Evolutionary conservation across 179 eudicot species (phyloP).

Genomic region (Silene coronaria): DNA sequence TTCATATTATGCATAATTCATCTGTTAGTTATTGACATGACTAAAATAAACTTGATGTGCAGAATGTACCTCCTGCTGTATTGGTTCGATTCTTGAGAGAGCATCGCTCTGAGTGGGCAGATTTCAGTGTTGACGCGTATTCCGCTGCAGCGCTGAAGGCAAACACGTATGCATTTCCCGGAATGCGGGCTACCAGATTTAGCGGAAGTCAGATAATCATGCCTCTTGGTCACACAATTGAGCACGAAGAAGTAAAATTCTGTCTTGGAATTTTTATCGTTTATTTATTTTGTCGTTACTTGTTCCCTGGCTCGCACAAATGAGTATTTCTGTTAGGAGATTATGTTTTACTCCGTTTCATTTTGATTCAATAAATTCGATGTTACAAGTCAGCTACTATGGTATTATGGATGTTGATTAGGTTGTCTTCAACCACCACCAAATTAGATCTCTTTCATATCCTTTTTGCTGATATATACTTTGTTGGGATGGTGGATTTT

Average conservation of each 20-base stretch:
- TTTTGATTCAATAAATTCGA: too few species aligned
- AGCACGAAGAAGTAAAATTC: conserved; percentile 40
- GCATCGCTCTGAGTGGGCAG: conserved; percentile 61
- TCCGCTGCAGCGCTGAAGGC: conserved; percentile 40
- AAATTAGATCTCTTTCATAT: too few species aligned
- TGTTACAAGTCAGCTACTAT: too few species aligned
- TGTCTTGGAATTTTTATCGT: background rate
- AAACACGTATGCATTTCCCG: conserved; percentile 31
- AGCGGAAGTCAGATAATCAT: conserved; percentile 37
- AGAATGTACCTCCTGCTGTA: conserved; percentile 45
- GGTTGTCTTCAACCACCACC: too few species aligned
- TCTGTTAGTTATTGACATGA: background rate
- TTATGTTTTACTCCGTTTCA: background rate
- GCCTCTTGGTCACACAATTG: conserved; percentile 47
- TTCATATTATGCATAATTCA: background rate
- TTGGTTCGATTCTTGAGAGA: conserved; percentile 46
- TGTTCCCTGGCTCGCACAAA: background rate
- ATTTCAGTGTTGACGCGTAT: conserved; percentile 41
- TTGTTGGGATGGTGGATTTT: too few species aligned
- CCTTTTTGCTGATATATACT: too few species aligned
- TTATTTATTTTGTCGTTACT: background rate
- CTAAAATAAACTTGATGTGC: conserved; percentile 5
- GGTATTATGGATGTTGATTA: too few species aligned
- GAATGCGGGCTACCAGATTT: conserved; percentile 34
- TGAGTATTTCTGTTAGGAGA: background rate